phyloP scores from a whole-genome alignment of 129 eudicot genomes.

The Pseudognaphalium luteoalbum region DNA sequence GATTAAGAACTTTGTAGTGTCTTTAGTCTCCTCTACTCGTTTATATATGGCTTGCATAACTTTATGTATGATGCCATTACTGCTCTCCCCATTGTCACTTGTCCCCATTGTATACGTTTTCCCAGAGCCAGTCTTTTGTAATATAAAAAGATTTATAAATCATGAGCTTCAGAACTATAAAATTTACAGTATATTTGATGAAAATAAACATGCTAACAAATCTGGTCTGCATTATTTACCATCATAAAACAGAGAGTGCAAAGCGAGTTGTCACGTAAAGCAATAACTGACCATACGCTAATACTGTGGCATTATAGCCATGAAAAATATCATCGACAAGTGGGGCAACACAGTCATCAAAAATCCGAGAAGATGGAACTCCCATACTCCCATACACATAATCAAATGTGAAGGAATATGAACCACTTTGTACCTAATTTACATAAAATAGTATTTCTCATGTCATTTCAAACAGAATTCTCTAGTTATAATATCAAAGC shows the following conservation, averaged over 20 bases:
- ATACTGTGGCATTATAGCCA: constrained; percentile 89
- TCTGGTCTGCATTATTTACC: no score
- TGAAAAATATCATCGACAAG: constrained; percentile 71
- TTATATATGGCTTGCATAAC: constrained; percentile 81
- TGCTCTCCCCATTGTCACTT: constrained; percentile 72
- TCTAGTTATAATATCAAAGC: neutral
- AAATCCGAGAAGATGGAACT: constrained; percentile 45
- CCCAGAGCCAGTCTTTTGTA: constrained; percentile 80
- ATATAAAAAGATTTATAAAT: neutral
- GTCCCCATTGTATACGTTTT: constrained; percentile 99
- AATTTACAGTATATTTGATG: no score
- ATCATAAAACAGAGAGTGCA: no score
- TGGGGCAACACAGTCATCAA: constrained; percentile 78
- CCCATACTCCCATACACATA: constrained; percentile 65
- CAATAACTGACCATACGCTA: constrained; percentile 88
- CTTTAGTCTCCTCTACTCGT: constrained; percentile 53
- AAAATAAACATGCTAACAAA: no score
- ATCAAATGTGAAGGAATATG: constrained; percentile 83
- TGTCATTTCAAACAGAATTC: neutral
- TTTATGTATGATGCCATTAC: constrained; percentile 69
- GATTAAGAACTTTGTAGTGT: constrained; percentile 61
- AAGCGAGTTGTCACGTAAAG: neutral
- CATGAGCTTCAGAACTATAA: neutral
- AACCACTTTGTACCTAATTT: constrained; percentile 79
- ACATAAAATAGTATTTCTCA: neutral